Evolutionary conservation across 495 filamentous ascomycete species (phyloP).

Genomic region (Physcia stellaris): DNA sequence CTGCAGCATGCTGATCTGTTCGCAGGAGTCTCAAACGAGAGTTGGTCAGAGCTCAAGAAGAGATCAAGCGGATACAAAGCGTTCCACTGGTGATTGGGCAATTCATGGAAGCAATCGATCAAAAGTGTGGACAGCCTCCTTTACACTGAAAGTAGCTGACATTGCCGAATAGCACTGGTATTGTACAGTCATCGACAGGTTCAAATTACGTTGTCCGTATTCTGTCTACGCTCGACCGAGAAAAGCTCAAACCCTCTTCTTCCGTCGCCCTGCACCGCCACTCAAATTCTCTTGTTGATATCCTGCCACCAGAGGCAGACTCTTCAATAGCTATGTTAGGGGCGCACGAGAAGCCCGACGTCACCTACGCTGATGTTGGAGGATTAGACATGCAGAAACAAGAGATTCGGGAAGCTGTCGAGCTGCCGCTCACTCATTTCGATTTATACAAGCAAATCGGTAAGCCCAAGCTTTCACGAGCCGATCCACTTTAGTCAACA

Average conservation of each 20-base stretch:
- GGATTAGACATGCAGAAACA: constrained; percentile 99
- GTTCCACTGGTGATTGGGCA: constrained; percentile 96
- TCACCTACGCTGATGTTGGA: constrained; percentile 95
- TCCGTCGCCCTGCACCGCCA: constrained; percentile 95
- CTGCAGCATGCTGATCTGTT: background rate
- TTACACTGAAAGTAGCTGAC: constrained; percentile 15
- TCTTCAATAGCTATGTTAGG: constrained; percentile 97
- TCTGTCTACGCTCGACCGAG: constrained; percentile 94
- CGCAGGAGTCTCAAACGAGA: constrained; percentile 87
- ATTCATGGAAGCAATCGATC: constrained; percentile 99
- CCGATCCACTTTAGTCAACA: background rate
- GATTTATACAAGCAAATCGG: constrained; percentile 96
- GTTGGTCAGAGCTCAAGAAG: constrained; percentile 92
- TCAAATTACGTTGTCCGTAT: constrained; percentile 99
- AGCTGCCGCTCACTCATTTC: constrained; percentile 90
- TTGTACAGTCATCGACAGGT: constrained; percentile 94
- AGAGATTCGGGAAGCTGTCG: constrained; percentile 94
- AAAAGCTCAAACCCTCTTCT: constrained; percentile 92
- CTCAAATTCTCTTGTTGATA: constrained; percentile 96
- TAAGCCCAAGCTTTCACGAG: constrained; percentile 19
- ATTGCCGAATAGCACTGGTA: constrained; percentile 59
- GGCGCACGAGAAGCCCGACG: constrained; percentile 92
- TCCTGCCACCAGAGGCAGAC: constrained; percentile 93
- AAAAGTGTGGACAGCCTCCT: constrained; percentile 51
- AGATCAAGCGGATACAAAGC: constrained; percentile 98